Base-by-base conservation (phyloP, 805 yeast species). In the Monosporozyma aerobia region DNA sequence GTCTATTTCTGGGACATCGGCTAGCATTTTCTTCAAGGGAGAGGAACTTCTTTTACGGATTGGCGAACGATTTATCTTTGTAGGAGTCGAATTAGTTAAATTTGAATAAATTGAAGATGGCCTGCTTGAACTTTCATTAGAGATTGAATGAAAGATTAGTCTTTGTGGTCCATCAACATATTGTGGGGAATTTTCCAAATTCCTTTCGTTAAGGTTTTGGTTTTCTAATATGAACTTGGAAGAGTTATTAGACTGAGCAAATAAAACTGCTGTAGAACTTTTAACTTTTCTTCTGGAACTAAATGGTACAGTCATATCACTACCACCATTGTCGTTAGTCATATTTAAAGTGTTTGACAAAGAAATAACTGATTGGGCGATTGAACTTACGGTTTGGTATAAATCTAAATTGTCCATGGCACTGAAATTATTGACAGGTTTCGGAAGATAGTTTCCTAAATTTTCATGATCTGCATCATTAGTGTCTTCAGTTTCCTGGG, bases 401-500 rank as follows among this genome's bases (percentile, higher is more conserved):
- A 69, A 44, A 51, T 69, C 67, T 40, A 69, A 52, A 49, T 68
- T 69, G 51, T 69, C 72, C 63, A 68, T 60, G 2, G 67, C 68
- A 49, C 65, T 67, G 39, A 60, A 63, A 44, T 51, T 56, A 9
- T 29, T 25, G 8, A 22, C 19, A 22, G 52, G 53, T 40, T 53
- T 53, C 16, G 37, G 13, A 22, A 50, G 25, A 3, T 30, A 29
- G 2, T 40, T 4, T 14, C 27, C 8, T 10, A 30, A 27, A n/a
- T 33, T 48, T n/a, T 10, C 16, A 11, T 22, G 10, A 9, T n/a
- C 16, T 19, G 6, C 14, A n/a, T 19, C 37, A 16, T 5, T 29
- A 30, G 27, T 49, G 22, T 27, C 33, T 13, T 16, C 40, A 16
- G 39, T 19, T 10, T 32, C 16, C 19, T 45, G 19, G 5, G 27